Base-by-base conservation (phyloP, 345 rosid species). In the Linum trigynum region DNA sequence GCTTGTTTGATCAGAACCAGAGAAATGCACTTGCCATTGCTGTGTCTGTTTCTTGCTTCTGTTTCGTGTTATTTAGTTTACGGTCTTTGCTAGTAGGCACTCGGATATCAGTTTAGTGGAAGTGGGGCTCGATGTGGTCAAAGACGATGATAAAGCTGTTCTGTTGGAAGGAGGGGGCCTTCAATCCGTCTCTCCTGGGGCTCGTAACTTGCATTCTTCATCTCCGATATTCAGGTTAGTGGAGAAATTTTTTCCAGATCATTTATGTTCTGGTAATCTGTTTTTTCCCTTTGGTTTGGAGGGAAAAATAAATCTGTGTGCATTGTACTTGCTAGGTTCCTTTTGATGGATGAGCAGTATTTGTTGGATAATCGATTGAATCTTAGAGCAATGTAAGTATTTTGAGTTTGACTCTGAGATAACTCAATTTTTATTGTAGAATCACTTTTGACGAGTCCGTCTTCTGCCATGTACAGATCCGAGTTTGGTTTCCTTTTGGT, bases 351-450 rank as follows among this genome's bases (percentile, higher is more conserved):
- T 23, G 91, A 86, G 80, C 82, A 88, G 5, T 94, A 88, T 84
- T 78, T 94, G 85, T 63, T 82, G 48, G 99, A 94, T 61, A 88
- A 88, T 62, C 84, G 97, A 39, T 67, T 81, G 69, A 84, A 86
- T 3, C 87, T 94, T 38, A 82, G 99, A 80, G 97, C 97, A 53
- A 81, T 94, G 99, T 94, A 75, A 83, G 96, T 78, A 5, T 4
- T 70, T 73, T 38, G 4, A 57, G 35, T 68, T 39, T 62, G 9
- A 39, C 10, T 48, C 5, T 5, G 15, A 2, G n/a, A 15, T 62
- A 35, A 40, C 43, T 15, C 5, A 12, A 35, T 39, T 7, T 45
- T 5, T 12, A 53, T 32, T 56, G 32, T 23, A 23, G 63, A 57
- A 50, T 17, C n/a, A n/a, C 59, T 32, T 37, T 39, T 32, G 12